Evolutionary conservation across 179 eudicot species (phyloP).

Genomic region (Gypsophila paniculata): DNA sequence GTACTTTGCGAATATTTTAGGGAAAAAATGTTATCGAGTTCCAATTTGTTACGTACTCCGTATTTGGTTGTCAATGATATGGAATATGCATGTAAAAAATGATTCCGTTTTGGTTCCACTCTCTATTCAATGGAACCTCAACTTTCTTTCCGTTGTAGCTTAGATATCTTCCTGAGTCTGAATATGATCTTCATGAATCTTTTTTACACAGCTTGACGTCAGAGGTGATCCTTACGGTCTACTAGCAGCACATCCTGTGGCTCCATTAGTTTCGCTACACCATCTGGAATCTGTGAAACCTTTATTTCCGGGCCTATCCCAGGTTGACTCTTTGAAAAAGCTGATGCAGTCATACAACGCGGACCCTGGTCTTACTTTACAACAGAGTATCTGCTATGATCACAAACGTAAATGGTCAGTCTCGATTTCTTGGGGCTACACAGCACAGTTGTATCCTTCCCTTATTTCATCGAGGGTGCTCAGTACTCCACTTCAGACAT

Average conservation of each 20-base stretch:
- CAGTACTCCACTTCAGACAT: conserved; percentile 59
- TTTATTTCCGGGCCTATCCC: conserved; percentile 55
- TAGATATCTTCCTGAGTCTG: conserved; percentile 1
- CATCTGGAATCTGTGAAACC: conserved; percentile 70
- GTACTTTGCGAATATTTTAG: too few relatives aligned
- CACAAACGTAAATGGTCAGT: conserved; percentile 63
- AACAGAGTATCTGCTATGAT: conserved; percentile 72
- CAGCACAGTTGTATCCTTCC: conserved; percentile 64
- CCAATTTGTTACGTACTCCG: too few relatives aligned
- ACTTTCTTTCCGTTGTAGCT: background rate
- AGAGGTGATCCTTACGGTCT: conserved; percentile 78
- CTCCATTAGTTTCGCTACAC: conserved; percentile 86
- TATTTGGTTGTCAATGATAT: background rate
- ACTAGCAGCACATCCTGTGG: conserved; percentile 74
- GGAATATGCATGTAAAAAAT: background rate
- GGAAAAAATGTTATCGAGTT: too few relatives aligned
- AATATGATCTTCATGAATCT: background rate
- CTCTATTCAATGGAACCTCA: background rate
- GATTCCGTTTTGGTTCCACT: background rate
- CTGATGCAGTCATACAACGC: conserved; percentile 45
- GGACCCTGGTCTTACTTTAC: conserved; percentile 62
- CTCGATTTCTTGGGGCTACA: conserved; percentile 89
- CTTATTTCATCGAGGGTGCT: conserved; percentile 47
- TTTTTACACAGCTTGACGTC: conserved; percentile 59
- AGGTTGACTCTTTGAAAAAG: conserved; percentile 43